Evolutionary conservation across 2,329 filamentous ascomycete genomes (phyloP), one percentile per base, ranked within the genome.

Genomic region (Sporothrix pallida): DNA sequence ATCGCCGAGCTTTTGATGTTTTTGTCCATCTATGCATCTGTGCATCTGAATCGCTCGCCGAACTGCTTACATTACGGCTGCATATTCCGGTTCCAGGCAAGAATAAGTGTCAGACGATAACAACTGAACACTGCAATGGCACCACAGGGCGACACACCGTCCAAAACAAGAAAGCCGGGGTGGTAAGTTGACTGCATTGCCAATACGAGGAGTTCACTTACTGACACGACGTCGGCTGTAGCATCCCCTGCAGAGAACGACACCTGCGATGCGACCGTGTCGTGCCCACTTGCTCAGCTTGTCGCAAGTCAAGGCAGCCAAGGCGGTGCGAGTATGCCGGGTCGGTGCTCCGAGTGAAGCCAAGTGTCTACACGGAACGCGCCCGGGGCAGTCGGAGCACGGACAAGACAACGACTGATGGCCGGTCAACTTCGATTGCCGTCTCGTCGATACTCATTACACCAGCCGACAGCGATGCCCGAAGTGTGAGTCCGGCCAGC

Each of bases 81-180:
- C 54, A 56, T 56, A 56, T 60, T 37, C 56, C 23, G 13, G 56
- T 13, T n/a, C 56, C 26, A 60, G 56, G n/a, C 56, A 37, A 1
- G 31, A 37, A 37, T 6, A 37, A 37, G 31, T 37, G 31, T 7
- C 31, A 37, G 31, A 2, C 7, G 23, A 26, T 4, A 37, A 23
- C 52, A 2, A 56, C n/a, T 3, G 52, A 7, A n/a, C 52, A 60
- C 56, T 23, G 13, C 54, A 56, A 60, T 60, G 56, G 56, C 26
- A 60, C 56, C 13, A n/a, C 56, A 60, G 17, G 56, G 56, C 56
- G 56, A 37, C 26, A 13, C 26, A 31, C 56, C 26, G 56, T 37
- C 56, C 12, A 60, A 60, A 60, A 60, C 15, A 37, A 60, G 56
- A 60, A 60, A 60, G 23, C 56, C 56, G 12, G 56, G 56, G 23